These are phyloP conservation scores for Suillus brevipes DNA, from an alignment of 768 basidiomycete genomes.

Conservation along the genomic window DNA sequence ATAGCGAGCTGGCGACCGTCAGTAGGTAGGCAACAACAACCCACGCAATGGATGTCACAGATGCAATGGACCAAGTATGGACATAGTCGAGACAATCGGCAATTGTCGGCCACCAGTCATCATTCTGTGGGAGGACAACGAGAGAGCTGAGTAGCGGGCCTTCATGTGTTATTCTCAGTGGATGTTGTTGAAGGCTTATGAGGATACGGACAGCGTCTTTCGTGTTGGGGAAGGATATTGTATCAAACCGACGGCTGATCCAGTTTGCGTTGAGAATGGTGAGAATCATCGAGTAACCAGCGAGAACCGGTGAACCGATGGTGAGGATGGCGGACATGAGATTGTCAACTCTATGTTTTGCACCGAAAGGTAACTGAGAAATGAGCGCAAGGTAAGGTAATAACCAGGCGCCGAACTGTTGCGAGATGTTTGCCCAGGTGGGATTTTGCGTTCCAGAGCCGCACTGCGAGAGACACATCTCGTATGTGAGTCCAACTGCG, in stretches of 20 bases:
- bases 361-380: conserved; percentile 51
- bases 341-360: conserved; percentile 40
- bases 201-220: conserved; percentile 34
- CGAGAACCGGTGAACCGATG: conserved; percentile 46
- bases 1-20: conserved; percentile 35
- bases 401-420: conserved; percentile 46
- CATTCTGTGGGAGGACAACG: conserved; percentile 42
- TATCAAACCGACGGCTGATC: conserved; percentile 36
- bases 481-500: conserved; percentile 12
- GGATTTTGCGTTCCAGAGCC: conserved; percentile 15
- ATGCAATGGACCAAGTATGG: conserved; percentile 42
- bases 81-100: conserved; percentile 36
- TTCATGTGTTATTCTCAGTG: conserved; percentile 33
- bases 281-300: conserved; percentile 47
- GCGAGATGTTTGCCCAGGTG: conserved; percentile 24
- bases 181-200: conserved; percentile 43
- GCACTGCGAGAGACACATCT: conserved; percentile 13
- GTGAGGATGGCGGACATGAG: conserved; percentile 44
- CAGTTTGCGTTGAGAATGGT: conserved; percentile 47
- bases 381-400: conserved; percentile 50
- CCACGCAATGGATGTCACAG: conserved; percentile 42
- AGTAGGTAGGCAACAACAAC: conserved; percentile 45
- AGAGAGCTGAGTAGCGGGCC: conserved; percentile 39
- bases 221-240: conserved; percentile 27
- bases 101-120: conserved; percentile 42